Evolutionary conservation across 2,329 filamentous ascomycete genomes (phyloP).

Genomic region (Diplodia scrobiculata): DNA sequence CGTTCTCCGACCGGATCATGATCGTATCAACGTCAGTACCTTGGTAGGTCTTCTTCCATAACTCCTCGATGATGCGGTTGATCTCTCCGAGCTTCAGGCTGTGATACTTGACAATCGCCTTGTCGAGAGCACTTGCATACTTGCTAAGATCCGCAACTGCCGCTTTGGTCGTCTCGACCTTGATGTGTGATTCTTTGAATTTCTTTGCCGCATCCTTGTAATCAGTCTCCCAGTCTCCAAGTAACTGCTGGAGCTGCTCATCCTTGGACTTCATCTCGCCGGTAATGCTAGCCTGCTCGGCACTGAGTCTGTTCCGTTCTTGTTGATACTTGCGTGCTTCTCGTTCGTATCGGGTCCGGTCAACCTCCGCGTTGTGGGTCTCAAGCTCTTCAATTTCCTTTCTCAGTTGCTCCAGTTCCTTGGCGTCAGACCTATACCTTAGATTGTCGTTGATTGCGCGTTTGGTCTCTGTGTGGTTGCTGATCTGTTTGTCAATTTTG

Average conservation of each 20-base stretch:
- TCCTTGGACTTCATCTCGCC: conserved; percentile 84
- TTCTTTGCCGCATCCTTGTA: conserved; percentile 79
- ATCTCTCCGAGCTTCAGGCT: conserved; percentile 97
- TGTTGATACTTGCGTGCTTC: conserved; percentile 70
- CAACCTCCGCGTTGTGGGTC: conserved; percentile 76
- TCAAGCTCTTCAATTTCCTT: conserved; percentile 74
- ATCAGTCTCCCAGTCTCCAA: conserved; percentile 79
- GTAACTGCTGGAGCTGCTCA: conserved; percentile 70
- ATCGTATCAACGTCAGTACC: conserved; percentile 97
- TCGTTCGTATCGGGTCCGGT: conserved; percentile 71
- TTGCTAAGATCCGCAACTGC: conserved; percentile 86
- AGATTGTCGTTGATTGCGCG: conserved; percentile 88
- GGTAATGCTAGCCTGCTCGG: conserved; percentile 72
- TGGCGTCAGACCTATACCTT: conserved; percentile 74
- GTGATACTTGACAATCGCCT: conserved; percentile 97
- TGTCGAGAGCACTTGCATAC: conserved; percentile 82
- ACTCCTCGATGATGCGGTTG: conserved; percentile 88
- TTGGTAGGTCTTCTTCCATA: conserved; percentile 97
- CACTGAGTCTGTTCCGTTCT: conserved; percentile 68
- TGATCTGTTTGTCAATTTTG: conserved; percentile 73
- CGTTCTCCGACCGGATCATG: conserved; percentile 87
- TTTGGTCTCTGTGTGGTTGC: conserved; percentile 78
- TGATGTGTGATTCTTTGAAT: conserved; percentile 86
- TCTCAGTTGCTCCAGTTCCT: conserved; percentile 67
- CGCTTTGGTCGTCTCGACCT: conserved; percentile 86